Evolutionary conservation across 768 basidiomycete species (phyloP), one percentile per base, ranked within the genome.

Genomic region (Dacryopinax primogenitus): DNA sequence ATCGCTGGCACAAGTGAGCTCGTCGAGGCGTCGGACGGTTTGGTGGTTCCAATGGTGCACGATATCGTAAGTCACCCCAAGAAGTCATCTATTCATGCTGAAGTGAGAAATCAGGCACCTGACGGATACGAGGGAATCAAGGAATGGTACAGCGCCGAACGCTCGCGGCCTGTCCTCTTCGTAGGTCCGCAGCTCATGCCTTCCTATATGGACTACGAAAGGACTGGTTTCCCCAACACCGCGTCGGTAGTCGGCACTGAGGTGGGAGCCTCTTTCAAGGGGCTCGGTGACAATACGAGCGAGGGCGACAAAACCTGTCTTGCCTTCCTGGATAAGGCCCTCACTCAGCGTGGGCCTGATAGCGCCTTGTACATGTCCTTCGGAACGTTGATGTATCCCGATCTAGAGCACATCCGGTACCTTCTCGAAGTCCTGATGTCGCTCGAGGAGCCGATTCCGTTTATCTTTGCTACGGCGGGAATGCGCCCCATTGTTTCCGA

Each of bases 401-500:
- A 32, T 11, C 9, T 3, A 23, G 21, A 13, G 26, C 51, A 58
- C 30, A 58, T 58, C 30, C 13, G 51, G 4, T 58, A 58, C 32
- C 51, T 58, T 3, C 32, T 58, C 21, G 51, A 58, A 13, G 51
- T 58, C 15, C 26, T 58, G 23, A 3, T 58, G 51, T 13, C 3
- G 26, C 30, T 58, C 26, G 51, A 58, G 51, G 13, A 13, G 18
- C 51, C 51, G 6, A 58, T 58, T 13, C 51, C 51, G 4, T 58
- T 58, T 30, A 15, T 58, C 13, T 58, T 58, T 58, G 51, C 51
- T 9, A 30, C 51, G 36, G 69, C 68, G 18, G 16, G 66, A 68
- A 1, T 67, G 65, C 0, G 9, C 67, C 1, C 67, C 67, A 0
- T 7, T 26, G 18, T 36, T 73, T 11, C 69, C 72, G 69, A 70